phyloP scores from a whole-genome alignment of 345 rosid genomes.

The Trapa incisa region DNA sequence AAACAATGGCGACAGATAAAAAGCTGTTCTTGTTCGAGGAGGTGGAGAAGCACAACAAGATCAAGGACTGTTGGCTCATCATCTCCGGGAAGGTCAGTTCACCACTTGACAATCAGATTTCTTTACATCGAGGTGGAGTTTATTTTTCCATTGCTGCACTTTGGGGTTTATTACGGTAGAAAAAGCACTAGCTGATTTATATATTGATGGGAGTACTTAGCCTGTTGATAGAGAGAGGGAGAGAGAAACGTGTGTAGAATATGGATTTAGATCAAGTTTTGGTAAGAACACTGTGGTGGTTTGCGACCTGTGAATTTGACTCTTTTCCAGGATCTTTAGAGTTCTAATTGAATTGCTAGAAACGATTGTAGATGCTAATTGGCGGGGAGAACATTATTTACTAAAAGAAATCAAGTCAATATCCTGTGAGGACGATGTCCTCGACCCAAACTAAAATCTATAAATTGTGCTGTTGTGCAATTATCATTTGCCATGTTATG shows the following conservation, averaged over 20 bases:
- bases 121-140: neutral
- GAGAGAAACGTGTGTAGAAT: neutral
- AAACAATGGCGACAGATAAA: slow-evolving; percentile 52
- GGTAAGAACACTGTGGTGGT: too few species aligned
- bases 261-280: neutral
- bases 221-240: neutral
- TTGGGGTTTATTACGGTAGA: neutral
- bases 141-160: neutral
- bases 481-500: too few species aligned
- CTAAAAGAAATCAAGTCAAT: too few species aligned
- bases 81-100: slow-evolving; percentile 81
- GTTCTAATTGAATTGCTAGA: too few species aligned
- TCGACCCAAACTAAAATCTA: too few species aligned
- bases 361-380: too few species aligned
- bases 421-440: too few species aligned
- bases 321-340: too few species aligned
- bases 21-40: slow-evolving; percentile 57
- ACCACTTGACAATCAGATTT: neutral
- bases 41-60: slow-evolving; percentile 65
- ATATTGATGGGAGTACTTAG: neutral
- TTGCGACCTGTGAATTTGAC: too few species aligned
- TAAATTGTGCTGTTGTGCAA: neutral
- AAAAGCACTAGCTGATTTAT: neutral
- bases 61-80: slow-evolving; percentile 88
- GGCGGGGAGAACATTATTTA: neutral